phyloP scores from a whole-genome alignment of 495 filamentous ascomycete genomes.

The Thermothielavioides terrestris region DNA sequence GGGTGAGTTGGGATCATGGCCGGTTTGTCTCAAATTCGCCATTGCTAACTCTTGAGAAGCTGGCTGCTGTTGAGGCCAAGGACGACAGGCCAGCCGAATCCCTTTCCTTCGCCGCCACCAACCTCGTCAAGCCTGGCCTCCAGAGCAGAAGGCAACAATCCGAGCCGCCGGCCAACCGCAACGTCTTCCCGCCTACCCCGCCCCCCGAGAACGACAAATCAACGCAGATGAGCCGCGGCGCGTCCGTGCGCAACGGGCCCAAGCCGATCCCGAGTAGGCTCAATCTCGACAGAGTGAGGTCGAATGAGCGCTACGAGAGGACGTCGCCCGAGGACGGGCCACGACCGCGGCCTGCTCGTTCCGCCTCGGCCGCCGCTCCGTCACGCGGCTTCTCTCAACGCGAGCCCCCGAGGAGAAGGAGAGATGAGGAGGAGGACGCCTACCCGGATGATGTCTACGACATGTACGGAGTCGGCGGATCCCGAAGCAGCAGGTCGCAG shows the following conservation, averaged over 20 bases:
- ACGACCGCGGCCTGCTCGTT: constrained; percentile 28
- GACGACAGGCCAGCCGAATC: constrained; percentile 73
- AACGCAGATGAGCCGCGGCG: constrained; percentile 37
- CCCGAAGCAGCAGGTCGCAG: constrained; percentile 28
- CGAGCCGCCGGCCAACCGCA: constrained; percentile 67
- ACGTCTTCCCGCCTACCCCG: constrained; percentile 90
- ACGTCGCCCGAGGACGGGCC: constrained; percentile 35
- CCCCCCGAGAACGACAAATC: constrained; percentile 76
- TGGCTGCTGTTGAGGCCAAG: constrained; percentile 26
- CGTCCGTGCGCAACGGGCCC: constrained; percentile 46
- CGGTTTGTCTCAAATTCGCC: too few relatives aligned
- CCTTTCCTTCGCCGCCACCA: constrained; percentile 81
- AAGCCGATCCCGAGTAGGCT: constrained; percentile 46
- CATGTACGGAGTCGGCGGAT: constrained; percentile 45
- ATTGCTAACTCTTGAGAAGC: constrained; percentile 16
- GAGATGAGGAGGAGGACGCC: constrained; percentile 51
- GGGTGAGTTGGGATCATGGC: constrained; percentile 27
- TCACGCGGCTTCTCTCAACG: constrained; percentile 44
- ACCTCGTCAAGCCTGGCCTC: constrained; percentile 79
- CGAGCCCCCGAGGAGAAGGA: constrained; percentile 21
- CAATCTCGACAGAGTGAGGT: constrained; percentile 43
- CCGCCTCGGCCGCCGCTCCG: constrained; percentile 31
- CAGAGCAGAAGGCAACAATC: constrained; percentile 75
- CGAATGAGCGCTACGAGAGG: constrained; percentile 42
- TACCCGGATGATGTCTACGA: constrained; percentile 64